A percentile compares a stretch with the other conserved stretches of the same genome.
These are phyloP conservation scores for Candida hispaniensis DNA, from an alignment of 805 yeast species.

Conservation along the genomic window DNA sequence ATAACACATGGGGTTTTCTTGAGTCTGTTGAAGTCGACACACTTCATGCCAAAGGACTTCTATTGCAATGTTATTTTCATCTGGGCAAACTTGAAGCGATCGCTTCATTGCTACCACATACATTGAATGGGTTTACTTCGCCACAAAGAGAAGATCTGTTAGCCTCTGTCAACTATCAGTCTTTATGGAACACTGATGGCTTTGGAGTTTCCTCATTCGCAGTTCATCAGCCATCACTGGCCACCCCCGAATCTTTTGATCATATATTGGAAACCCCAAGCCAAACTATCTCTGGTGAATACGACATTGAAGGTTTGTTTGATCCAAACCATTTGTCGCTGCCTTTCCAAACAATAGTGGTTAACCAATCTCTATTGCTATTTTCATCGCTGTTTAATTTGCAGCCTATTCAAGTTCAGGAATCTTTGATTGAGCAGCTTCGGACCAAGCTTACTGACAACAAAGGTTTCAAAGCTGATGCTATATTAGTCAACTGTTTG, in stretches of 20 bases:
- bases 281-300: slow-evolving; percentile 17
- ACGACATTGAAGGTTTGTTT: slow-evolving; percentile 7
- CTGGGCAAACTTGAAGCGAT: slow-evolving; percentile 17
- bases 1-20: slow-evolving; percentile 31
- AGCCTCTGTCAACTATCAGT: slow-evolving; percentile 5
- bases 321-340: slow-evolving; percentile 21
- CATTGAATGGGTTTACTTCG: slow-evolving; percentile 6
- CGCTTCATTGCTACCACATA: slow-evolving; percentile 11
- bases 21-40: slow-evolving; percentile 23
- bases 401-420: slow-evolving; percentile 68
- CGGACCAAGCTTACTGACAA: slow-evolving; percentile 37
- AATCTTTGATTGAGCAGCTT: slow-evolving; percentile 74
- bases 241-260: slow-evolving; percentile 30
- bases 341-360: slow-evolving; percentile 38
- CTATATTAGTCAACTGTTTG: slow-evolving; percentile 50
- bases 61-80: slow-evolving; percentile 35
- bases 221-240: slow-evolving; percentile 27
- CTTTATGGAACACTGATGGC: slow-evolving; percentile 8
- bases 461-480: slow-evolving; percentile 26
- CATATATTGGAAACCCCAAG: slow-evolving; percentile 30
- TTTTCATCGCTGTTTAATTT: slow-evolving; percentile 61
- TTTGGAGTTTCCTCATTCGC: slow-evolving; percentile 18
- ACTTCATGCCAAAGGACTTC: slow-evolving; percentile 4
- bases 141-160: slow-evolving; percentile 10
- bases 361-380: slow-evolving; percentile 72